Conservation (phyloP, 2,329 filamentous ascomycete genomes). For the Fusarium foetens region DNA sequence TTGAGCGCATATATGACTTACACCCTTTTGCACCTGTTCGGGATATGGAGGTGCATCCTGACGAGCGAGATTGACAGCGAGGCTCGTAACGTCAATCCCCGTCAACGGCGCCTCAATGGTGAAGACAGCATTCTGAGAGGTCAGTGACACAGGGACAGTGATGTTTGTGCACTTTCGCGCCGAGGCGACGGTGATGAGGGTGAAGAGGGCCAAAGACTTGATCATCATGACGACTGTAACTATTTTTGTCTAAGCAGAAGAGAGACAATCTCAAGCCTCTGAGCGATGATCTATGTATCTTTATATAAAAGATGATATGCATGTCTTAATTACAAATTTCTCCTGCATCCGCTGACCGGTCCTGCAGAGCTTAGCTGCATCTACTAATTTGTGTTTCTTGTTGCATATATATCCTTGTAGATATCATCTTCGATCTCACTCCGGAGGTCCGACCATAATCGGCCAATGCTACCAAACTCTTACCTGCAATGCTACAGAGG, state of each 20-base stretch:
- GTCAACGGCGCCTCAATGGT: constrained; percentile 57
- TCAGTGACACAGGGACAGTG: constrained; percentile 65
- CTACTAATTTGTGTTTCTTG: neutral
- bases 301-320: constrained; percentile 25
- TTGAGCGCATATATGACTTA: constrained; percentile 38
- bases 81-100: constrained; percentile 68
- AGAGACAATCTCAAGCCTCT: neutral
- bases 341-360: constrained; percentile 14
- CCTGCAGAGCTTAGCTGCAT: constrained; percentile 5
- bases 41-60: constrained; percentile 61
- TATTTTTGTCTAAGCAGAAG: neutral
- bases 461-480: neutral
- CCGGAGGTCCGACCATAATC: constrained; percentile 13
- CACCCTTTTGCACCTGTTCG: constrained; percentile 55
- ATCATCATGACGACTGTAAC: constrained; percentile 31
- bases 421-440: neutral
- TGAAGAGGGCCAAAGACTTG: constrained; percentile 36
- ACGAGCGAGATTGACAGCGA: constrained; percentile 61
- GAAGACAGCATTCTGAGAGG: constrained; percentile 65
- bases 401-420: neutral
- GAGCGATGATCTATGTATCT: constrained; percentile 9
- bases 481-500: neutral
- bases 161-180: constrained; percentile 59
- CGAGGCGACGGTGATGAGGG: constrained; percentile 42
- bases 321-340: constrained; percentile 27